Conservation (phyloP, 2,329 filamentous ascomycete genomes). For the Pezicula neosporulosa region DNA sequence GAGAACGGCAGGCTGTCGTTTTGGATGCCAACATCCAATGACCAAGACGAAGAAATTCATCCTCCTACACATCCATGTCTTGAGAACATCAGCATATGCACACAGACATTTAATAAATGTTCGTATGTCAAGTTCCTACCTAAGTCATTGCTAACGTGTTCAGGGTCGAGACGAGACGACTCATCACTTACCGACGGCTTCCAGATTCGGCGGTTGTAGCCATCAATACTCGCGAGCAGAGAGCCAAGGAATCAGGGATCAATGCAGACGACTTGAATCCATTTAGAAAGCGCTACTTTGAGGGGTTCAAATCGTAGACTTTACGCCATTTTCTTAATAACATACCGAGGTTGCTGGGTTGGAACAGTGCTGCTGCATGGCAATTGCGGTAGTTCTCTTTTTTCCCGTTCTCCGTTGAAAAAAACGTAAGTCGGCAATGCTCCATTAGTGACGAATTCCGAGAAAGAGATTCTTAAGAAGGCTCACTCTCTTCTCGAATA, state of each 20-base stretch:
- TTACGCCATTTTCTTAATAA: too few relatives aligned
- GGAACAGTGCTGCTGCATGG: too few relatives aligned
- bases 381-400: too few relatives aligned
- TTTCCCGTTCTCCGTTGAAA: too few relatives aligned
- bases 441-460: too few relatives aligned
- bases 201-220: slow-evolving; percentile 52
- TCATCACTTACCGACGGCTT: slow-evolving; percentile 81
- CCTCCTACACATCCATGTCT: slow-evolving; percentile 76
- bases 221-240: slow-evolving; percentile 20
- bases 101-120: slow-evolving; percentile 90
- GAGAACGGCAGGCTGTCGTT: slow-evolving; percentile 79
- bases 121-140: slow-evolving; percentile 23
- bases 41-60: slow-evolving; percentile 70
- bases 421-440: too few relatives aligned
- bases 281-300: slow-evolving; percentile 53
- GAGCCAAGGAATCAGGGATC: slow-evolving; percentile 36
- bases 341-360: too few relatives aligned
- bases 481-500: too few relatives aligned
- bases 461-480: too few relatives aligned
- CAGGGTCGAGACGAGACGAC: slow-evolving; percentile 80
- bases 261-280: slow-evolving; percentile 65
- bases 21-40: slow-evolving; percentile 95
- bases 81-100: slow-evolving; percentile 70
- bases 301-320: slow-evolving; percentile 31
- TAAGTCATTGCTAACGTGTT: slow-evolving; percentile 9